Conservation (phyloP, 2,329 filamentous ascomycete species). For the Xylariomycetidae sp. region DNA sequence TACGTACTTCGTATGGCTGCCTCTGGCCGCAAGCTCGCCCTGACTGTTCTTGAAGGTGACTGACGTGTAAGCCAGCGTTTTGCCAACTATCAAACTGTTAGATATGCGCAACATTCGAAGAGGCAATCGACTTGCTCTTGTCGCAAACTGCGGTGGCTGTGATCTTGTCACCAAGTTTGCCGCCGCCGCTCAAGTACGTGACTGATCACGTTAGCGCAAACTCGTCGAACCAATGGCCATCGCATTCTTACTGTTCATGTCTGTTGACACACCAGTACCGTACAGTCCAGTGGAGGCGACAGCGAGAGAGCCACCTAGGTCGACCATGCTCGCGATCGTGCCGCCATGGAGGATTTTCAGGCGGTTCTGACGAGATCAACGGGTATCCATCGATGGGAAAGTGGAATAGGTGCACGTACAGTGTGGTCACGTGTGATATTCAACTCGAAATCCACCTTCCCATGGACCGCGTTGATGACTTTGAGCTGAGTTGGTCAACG, state of each 20-base stretch:
- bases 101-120: no score
- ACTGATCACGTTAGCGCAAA: slow-evolving; percentile 34
- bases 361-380: slow-evolving; percentile 52
- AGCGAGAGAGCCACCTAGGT: slow-evolving; percentile 58
- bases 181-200: slow-evolving; percentile 56
- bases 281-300: slow-evolving; percentile 59
- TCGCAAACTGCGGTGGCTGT: slow-evolving; percentile 53
- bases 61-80: slow-evolving; percentile 55
- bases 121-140: slow-evolving; percentile 54
- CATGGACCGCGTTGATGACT: slow-evolving; percentile 56
- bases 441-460: slow-evolving; percentile 69
- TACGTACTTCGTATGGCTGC: slow-evolving; percentile 64
- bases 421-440: slow-evolving; percentile 71
- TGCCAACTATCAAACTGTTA: slow-evolving; percentile 44
- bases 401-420: slow-evolving; percentile 37
- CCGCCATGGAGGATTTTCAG: slow-evolving; percentile 72
- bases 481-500: slow-evolving; percentile 47
- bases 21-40: slow-evolving; percentile 54
- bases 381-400: neutral
- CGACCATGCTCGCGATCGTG: slow-evolving; percentile 70
- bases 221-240: neutral
- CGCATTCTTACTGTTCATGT: slow-evolving; percentile 56
- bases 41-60: slow-evolving; percentile 53
- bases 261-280: slow-evolving; percentile 58
- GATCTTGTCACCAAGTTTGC: slow-evolving; percentile 50